phyloP scores from a whole-genome alignment of 169 alveolate genomes.

The Miamiensis avidus region DNA sequence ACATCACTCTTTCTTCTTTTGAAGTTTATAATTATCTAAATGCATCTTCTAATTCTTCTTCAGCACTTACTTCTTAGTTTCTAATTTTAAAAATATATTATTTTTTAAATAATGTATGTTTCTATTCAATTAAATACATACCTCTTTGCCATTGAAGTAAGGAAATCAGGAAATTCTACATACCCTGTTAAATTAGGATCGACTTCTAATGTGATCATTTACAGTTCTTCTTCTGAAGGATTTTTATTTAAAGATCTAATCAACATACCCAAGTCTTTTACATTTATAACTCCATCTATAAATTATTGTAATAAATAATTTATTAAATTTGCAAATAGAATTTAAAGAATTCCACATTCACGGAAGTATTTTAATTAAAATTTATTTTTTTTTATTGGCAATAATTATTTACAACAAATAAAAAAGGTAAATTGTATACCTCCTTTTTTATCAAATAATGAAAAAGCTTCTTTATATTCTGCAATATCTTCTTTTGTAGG shows the following conservation, averaged over 20 bases:
- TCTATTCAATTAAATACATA: background rate
- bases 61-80: conserved; percentile 70
- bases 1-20: conserved; percentile 53
- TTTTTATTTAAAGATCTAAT: conserved; percentile 51
- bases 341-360: too few species aligned
- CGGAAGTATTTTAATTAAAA: too few species aligned
- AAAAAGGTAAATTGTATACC: background rate
- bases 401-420: too few species aligned
- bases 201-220: conserved; percentile 53
- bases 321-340: background rate
- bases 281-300: conserved; percentile 37
- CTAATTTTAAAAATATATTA: too few species aligned
- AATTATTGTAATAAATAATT: too few species aligned
- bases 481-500: conserved; percentile 60
- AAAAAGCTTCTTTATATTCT: conserved; percentile 61
- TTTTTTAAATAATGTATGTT: too few species aligned
- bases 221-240: conserved; percentile 56
- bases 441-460: conserved; percentile 57
- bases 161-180: conserved; percentile 59
- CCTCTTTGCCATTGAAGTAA: conserved; percentile 50
- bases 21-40: conserved; percentile 69
- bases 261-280: conserved; percentile 47
- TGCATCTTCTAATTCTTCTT: conserved; percentile 76
- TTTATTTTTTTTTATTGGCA: too few species aligned
- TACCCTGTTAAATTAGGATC: conserved; percentile 54